Base-by-base conservation (phyloP, 192 early-diverging fungal genomes). In the Linnemannia zychae region DNA sequence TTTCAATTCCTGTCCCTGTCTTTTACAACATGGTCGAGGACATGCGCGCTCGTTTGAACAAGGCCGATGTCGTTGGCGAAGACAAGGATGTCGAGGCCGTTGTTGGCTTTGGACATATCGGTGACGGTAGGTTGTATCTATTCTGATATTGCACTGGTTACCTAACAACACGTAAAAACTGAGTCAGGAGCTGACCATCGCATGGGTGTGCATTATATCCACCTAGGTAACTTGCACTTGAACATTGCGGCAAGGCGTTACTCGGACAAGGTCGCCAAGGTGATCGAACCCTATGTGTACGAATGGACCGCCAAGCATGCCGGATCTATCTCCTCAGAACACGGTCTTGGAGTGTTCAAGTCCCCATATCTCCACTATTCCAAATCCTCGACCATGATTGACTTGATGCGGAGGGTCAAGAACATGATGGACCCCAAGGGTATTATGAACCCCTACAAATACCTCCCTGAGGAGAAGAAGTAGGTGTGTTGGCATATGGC, bases 21-120 rank as follows among this genome's bases (percentile, higher is more conserved):
- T 91, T 99, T 38, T 98, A 99, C 81, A 87, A 95, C 38, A 87
- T 96, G 67, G 97, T 98, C 13, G 90, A 93, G 78, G 96, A 96
- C 44, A 95, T 98, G 92, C 91, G 92, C 24, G 79, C 88, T 40
- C 91, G 92, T 24, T 89, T 99, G 12, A 88, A 89, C 38, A 52
- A 87, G 7, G 90, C 79, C 7, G 94, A 94, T 22, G 87, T 97
- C 20, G 94, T 92, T 79, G 89, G 93, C 15, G 87, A 89, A 0
- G 90, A 90, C 34, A 86, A 88, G 40, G 86, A 88, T 7, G 94
- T 97, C 12, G 94, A 89, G 75, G 80, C 92, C 48, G 95, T 99
- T n/a, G 94, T 96, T 76, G 98, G 96, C 22, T 99, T 96, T 90
- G 98, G 98, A 36, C 99, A 99, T 83, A 93, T 99, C 71, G 99